phyloP scores from a whole-genome alignment of 2,329 filamentous ascomycete genomes.

The Pezicula rhizophila region DNA sequence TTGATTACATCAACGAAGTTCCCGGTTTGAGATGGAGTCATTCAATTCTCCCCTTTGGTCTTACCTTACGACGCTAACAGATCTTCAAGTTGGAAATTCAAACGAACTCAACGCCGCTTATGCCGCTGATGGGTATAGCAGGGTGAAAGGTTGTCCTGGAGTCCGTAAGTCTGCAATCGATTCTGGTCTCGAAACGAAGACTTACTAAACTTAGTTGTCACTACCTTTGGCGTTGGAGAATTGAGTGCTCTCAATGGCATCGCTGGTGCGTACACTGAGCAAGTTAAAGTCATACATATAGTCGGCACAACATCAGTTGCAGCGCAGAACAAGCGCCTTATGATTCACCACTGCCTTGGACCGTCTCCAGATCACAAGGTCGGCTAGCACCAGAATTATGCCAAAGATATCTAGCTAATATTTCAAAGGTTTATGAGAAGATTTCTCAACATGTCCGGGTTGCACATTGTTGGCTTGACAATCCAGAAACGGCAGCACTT shows the following conservation, averaged over 20 bases:
- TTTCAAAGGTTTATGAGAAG: background rate
- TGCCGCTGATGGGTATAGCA: constrained; percentile 71
- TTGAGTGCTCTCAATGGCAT: constrained; percentile 65
- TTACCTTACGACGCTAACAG: no score
- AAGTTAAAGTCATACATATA: constrained; percentile 60
- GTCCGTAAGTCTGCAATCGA: no score
- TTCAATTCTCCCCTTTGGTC: background rate
- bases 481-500: background rate
- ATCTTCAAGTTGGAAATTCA: background rate
- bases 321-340: constrained; percentile 34
- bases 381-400: no score
- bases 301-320: constrained; percentile 43
- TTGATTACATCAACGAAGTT: constrained; percentile 8
- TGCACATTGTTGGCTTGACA: background rate
- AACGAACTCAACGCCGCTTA: constrained; percentile 35
- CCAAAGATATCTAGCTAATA: background rate
- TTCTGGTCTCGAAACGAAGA: no score
- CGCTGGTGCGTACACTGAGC: constrained; percentile 65
- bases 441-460: background rate
- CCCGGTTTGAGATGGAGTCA: constrained; percentile 25
- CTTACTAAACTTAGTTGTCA: constrained; percentile 58
- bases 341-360: constrained; percentile 58
- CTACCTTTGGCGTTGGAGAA: constrained; percentile 68
- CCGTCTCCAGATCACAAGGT: no score
- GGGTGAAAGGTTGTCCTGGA: constrained; percentile 47